Evolutionary conservation across 1,139 yeast genomes (phyloP).

Genomic region (Kurtzmaniella quercitrusa): DNA sequence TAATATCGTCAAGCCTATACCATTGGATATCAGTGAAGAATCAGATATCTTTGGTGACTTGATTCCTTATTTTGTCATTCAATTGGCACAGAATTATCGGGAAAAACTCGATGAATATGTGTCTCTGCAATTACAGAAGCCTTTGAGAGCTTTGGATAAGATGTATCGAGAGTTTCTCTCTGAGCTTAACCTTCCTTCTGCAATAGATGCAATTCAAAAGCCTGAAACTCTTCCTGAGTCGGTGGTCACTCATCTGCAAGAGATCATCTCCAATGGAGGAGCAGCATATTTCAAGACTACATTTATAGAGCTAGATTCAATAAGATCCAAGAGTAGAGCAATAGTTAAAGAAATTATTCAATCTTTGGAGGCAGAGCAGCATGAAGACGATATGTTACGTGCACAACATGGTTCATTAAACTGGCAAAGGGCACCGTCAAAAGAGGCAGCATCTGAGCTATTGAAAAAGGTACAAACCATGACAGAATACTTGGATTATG

Average conservation of each 20-base stretch:
- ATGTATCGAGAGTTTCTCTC: conserved; percentile 41
- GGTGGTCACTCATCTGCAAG: conserved; percentile 51
- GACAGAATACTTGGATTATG: conserved; percentile 51
- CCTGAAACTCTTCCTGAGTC: conserved; percentile 63
- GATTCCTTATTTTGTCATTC: conserved; percentile 64
- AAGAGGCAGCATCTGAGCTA: conserved; percentile 33
- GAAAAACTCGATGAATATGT: conserved; percentile 62
- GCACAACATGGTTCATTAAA: conserved; percentile 41
- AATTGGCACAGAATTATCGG: conserved; percentile 62
- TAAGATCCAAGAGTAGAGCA: conserved; percentile 37
- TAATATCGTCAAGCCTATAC: conserved; percentile 51
- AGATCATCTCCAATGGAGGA: conserved; percentile 57
- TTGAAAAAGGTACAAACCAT: conserved; percentile 39
- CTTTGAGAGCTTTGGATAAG: conserved; percentile 48
- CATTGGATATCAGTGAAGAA: conserved; percentile 25
- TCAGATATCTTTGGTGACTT: conserved; percentile 48
- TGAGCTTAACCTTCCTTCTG: conserved; percentile 53
- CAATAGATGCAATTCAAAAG: conserved; percentile 58
- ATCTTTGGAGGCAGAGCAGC: conserved; percentile 45
- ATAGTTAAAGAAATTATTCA: conserved; percentile 42
- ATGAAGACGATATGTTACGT: conserved; percentile 53
- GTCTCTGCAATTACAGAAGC: conserved; percentile 45
- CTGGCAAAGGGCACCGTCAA: conserved; percentile 47
- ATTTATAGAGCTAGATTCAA: conserved; percentile 40
- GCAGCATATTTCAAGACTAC: conserved; percentile 34